Base-by-base conservation (phyloP, 352 stramenopile species). In the Globisporangium rhizosaccharum region DNA sequence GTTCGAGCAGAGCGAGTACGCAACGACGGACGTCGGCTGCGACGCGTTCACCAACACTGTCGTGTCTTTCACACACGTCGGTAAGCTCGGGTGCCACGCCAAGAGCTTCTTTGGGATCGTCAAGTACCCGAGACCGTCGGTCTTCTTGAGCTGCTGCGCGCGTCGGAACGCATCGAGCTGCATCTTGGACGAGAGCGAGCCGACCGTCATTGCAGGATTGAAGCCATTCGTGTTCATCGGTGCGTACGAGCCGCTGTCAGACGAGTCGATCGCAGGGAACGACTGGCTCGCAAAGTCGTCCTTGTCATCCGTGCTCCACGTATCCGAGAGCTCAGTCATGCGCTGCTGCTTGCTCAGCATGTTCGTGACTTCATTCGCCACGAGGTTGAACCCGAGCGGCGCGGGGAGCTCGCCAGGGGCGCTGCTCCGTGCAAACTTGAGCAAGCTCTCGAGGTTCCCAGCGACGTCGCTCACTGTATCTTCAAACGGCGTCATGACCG, bases 1-100 rank as follows among this genome's bases (percentile, higher is more conserved):
- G 37, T 87, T 85, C 15, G 86, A 96, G 56, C 84, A 92, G 12
- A 96, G 63, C 26, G 85, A 93, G 46, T 92, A 96, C 8, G 86
- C 86, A 12, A 94, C 84, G 11, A 93, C 79, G 6, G 86, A 96
- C 30, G 86, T 96, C 5, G 85, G 86, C 59, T 96, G 81, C 3
- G 75, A 76, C 6, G 75, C 68, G 59, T 92, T 94, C 20, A 96
- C 86, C 8, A 94, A 62, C 15, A 96, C 80, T 11, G 78, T 76
- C 3, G 71, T 82, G 56, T 92, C 83, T 51, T 89, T 82, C 11
- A 82, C 76, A 10, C 86, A 84, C 36, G 73, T 63, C 10, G 81
- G 79, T 20, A 96, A 64, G 59, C 80, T 92, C 9, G 86, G 86
- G 42, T 96, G 84, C 77, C 85, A 94, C 44, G 76, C 71, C 3